Conservation (phyloP, 768 basidiomycete genomes). For the Boletus vinaceobasis region DNA sequence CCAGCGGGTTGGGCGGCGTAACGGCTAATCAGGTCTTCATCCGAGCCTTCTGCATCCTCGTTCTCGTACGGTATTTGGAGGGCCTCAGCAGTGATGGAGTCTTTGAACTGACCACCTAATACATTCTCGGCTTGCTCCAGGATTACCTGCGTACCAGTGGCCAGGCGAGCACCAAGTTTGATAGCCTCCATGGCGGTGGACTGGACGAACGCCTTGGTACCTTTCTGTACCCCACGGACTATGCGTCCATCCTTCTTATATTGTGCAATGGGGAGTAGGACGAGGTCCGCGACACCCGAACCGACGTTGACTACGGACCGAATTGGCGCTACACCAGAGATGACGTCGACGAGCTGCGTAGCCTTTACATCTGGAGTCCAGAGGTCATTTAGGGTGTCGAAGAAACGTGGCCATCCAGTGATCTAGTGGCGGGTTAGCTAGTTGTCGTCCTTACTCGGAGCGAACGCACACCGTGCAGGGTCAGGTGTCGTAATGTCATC, state of each 20-base stretch:
- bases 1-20: slow-evolving; percentile 90
- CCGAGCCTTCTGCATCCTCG: slow-evolving; percentile 28
- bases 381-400: slow-evolving; percentile 90
- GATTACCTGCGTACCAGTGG: slow-evolving; percentile 97
- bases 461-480: slow-evolving; percentile 77
- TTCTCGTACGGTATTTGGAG: slow-evolving; percentile 43
- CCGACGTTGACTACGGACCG: slow-evolving; percentile 97
- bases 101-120: slow-evolving; percentile 73
- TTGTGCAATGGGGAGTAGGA: slow-evolving; percentile 93
- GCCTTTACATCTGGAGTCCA: slow-evolving; percentile 99
- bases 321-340: slow-evolving; percentile 94
- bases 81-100: slow-evolving; percentile 64
- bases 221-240: slow-evolving; percentile 90
- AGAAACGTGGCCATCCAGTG: slow-evolving; percentile 87
- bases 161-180: slow-evolving; percentile 88
- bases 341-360: slow-evolving; percentile 94
- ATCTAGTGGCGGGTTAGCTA: slow-evolving; percentile 51
- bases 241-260: slow-evolving; percentile 96
- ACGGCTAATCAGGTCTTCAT: slow-evolving; percentile 70
- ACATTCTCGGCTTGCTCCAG: slow-evolving; percentile 92
- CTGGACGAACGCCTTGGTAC: slow-evolving; percentile 88
- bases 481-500: slow-evolving; percentile 94
- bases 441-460: neutral
- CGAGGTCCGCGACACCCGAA: slow-evolving; percentile 92
- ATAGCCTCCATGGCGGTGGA: slow-evolving; percentile 95